These are phyloP conservation scores for Geotrichum australiense DNA, from an alignment of 1,139 yeast genomes.

Conservation along the genomic window DNA sequence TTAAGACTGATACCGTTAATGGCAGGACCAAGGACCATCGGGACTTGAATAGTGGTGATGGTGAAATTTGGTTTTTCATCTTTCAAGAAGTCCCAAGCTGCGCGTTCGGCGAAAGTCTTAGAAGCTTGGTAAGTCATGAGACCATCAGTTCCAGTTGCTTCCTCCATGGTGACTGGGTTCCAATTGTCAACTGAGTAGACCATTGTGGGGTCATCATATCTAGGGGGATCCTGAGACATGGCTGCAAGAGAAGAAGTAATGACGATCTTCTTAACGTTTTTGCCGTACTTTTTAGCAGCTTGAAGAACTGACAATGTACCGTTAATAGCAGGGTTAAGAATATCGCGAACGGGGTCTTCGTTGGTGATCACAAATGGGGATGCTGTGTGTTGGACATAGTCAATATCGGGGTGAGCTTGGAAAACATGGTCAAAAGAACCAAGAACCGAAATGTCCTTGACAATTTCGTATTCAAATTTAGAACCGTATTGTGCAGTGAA, in stretches of 20 bases:
- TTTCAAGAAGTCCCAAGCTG: conserved; percentile 41
- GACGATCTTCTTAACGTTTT: conserved; percentile 6
- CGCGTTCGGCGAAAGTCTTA: conserved; percentile 36
- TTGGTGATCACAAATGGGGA: conserved; percentile 42
- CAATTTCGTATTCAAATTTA: conserved; percentile 32
- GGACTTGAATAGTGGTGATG: conserved; percentile 40
- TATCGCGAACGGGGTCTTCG: conserved; percentile 39
- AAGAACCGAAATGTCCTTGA: conserved; percentile 43
- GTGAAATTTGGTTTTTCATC: conserved; percentile 35
- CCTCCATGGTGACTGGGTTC: conserved; percentile 39
- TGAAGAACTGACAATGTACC: conserved; percentile 36
- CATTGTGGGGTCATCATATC: conserved; percentile 18
- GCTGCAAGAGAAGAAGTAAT: conserved; percentile 11
- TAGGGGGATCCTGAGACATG: conserved; percentile 36
- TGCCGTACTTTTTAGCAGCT: conserved; percentile 38
- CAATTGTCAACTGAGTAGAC: conserved; percentile 34
- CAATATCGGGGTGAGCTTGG: conserved; percentile 40
- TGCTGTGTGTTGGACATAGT: conserved; percentile 54
- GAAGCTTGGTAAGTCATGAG: conserved; percentile 34
- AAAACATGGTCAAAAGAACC: conserved; percentile 52
- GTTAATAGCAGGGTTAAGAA: conserved; percentile 14
- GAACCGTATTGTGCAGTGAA: conserved; percentile 29
- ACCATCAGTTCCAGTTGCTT: conserved; percentile 22
- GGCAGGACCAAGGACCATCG: conserved; percentile 43
- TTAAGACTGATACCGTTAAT: conserved; percentile 25